Conservation (phyloP, 2,329 filamentous ascomycete genomes). For the Furcasterigmium furcatum region DNA sequence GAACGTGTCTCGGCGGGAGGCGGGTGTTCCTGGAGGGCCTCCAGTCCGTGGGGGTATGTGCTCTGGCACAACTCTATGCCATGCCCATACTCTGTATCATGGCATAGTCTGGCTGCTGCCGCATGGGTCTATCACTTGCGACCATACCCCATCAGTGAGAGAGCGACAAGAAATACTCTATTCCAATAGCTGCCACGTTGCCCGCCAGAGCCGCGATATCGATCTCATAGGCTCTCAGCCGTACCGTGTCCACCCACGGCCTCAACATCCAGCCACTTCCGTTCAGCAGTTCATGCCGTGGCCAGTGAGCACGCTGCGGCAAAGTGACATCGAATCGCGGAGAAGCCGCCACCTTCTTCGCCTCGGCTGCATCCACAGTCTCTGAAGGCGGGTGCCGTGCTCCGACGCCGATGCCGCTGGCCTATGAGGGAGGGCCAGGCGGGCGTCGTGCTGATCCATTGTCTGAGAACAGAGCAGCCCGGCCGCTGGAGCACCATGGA, state of each 20-base stretch:
- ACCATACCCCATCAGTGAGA: background rate
- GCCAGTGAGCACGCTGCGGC: background rate
- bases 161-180: background rate
- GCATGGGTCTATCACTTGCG: background rate
- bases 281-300: background rate
- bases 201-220: background rate
- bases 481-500: too few species aligned
- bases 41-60: background rate
- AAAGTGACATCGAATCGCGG: background rate
- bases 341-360: background rate
- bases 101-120: background rate
- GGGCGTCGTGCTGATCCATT: too few species aligned
- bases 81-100: too few species aligned
- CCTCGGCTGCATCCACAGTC: too few species aligned
- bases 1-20: background rate
- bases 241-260: background rate
- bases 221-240: background rate
- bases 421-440: too few species aligned
- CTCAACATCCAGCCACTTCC: background rate
- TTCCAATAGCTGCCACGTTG: background rate
- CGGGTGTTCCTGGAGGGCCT: background rate
- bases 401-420: too few species aligned
- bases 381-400: too few species aligned
- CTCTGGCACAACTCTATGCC: background rate
- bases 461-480: too few species aligned